phyloP scores from a whole-genome alignment of 768 basidiomycete genomes.

The Chalciporus pseudorubinellus region DNA sequence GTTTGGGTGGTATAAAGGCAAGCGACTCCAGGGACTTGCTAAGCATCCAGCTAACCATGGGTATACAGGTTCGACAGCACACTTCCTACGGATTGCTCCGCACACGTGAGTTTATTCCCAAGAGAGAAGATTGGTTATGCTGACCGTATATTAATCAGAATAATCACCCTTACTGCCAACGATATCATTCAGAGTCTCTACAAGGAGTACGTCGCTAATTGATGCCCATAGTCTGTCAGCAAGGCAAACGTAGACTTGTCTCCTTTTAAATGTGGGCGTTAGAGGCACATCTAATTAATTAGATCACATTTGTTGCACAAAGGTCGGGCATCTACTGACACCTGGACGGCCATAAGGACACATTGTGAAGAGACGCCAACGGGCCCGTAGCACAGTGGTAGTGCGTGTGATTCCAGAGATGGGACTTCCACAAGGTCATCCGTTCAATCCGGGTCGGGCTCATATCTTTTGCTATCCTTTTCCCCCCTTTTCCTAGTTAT shows the following conservation, averaged over 20 bases:
- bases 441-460: conserved; percentile 45
- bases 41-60: not conserved
- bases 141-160: conserved; percentile 41
- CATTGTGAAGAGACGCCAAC: not conserved
- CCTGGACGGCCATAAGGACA: not conserved
- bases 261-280: not conserved
- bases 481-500: too few species aligned
- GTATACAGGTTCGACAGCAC: conserved; percentile 79
- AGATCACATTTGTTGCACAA: not conserved
- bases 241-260: not conserved
- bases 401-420: conserved; percentile 34
- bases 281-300: not conserved
- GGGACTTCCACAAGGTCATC: conserved; percentile 41
- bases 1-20: conserved; percentile 95
- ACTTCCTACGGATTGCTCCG: conserved; percentile 89
- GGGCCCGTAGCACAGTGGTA: conserved; percentile 33
- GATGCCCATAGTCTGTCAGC: conserved; percentile 9
- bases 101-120: conserved; percentile 66
- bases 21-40: conserved; percentile 1
- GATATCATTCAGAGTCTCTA: conserved; percentile 73
- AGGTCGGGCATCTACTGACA: not conserved
- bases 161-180: conserved; percentile 88
- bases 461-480: conserved; percentile 11
- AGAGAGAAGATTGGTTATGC: not conserved
- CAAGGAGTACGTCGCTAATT: conserved; percentile 38